These are phyloP conservation scores for Heterococcus sp. DNA, from an alignment of 108 stramenopile genomes.

Conservation along the genomic window DNA sequence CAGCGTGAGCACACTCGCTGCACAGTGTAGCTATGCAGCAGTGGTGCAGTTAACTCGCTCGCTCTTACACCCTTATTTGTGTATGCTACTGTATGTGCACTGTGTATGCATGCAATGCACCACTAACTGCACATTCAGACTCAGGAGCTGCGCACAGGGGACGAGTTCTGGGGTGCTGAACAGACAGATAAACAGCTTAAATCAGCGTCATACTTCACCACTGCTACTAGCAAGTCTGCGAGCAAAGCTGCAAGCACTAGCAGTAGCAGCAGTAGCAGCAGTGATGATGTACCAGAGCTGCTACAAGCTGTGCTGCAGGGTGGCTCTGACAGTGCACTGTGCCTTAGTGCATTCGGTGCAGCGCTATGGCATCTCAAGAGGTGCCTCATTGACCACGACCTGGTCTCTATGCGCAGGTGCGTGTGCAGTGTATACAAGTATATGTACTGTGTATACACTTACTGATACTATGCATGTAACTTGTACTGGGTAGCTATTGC, in stretches of 20 bases:
- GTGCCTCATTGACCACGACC: slow-evolving; percentile 81
- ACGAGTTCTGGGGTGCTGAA: slow-evolving; percentile 77
- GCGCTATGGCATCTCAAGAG: slow-evolving; percentile 81
- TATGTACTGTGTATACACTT: too few relatives aligned
- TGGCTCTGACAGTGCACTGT: slow-evolving; percentile 60
- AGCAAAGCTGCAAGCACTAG: not conserved
- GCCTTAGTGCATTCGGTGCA: slow-evolving; percentile 78
- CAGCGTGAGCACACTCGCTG: too few relatives aligned
- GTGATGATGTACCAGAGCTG: slow-evolving; percentile 75
- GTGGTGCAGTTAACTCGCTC: too few relatives aligned
- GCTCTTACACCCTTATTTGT: too few relatives aligned
- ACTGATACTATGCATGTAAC: too few relatives aligned
- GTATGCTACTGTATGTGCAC: too few relatives aligned
- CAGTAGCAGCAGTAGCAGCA: slow-evolving; percentile 9
- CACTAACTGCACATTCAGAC: too few relatives aligned
- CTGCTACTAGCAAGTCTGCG: slow-evolving; percentile 34
- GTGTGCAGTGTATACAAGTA: too few relatives aligned
- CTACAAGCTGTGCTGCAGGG: slow-evolving; percentile 74
- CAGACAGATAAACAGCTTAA: slow-evolving; percentile 75
- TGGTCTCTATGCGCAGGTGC: slow-evolving; percentile 70
- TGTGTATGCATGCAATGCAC: too few relatives aligned
- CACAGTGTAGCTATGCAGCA: too few relatives aligned
- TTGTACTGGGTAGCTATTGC: too few relatives aligned
- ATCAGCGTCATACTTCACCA: slow-evolving; percentile 71
- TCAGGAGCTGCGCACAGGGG: slow-evolving; percentile 48